A percentile compares a stretch with the other conserved stretches of the same genome.
Evolutionary conservation across 352 stramenopile genomes (phyloP).

Genomic region (Pythium utonaiense): DNA sequence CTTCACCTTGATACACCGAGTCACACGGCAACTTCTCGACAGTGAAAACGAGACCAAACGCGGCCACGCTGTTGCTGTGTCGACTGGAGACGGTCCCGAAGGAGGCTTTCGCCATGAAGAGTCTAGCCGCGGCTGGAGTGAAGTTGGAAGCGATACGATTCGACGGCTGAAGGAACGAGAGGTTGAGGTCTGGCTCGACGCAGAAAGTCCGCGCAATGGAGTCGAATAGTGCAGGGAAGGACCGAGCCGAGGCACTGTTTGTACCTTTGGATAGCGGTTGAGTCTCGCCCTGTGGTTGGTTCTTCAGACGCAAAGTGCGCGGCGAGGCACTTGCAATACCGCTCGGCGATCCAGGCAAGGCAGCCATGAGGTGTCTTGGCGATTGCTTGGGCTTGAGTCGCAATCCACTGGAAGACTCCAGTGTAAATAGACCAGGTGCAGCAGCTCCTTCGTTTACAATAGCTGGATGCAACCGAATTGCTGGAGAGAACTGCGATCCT

Average conservation of each 20-base stretch:
- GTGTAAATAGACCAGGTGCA: slow-evolving; percentile 1
- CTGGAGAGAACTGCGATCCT: slow-evolving; percentile 7
- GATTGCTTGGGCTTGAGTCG: neutral
- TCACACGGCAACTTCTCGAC: slow-evolving; percentile 10
- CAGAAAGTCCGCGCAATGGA: slow-evolving; percentile 59
- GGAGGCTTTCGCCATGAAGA: slow-evolving; percentile 43
- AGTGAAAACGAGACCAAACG: slow-evolving; percentile 3
- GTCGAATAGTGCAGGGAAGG: slow-evolving; percentile 50
- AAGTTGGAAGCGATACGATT: slow-evolving; percentile 80
- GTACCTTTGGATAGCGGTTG: neutral
- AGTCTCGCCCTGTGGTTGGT: neutral
- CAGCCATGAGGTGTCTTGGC: neutral
- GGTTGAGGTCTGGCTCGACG: slow-evolving; percentile 63
- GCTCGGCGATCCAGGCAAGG: neutral
- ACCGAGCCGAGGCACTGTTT: neutral
- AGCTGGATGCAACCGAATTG: slow-evolving; percentile 13
- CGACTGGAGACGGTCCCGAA: neutral
- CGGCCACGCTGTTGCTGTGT: neutral
- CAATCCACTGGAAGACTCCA: slow-evolving; percentile 1
- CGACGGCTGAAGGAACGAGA: slow-evolving; percentile 49
- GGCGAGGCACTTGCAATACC: slow-evolving; percentile 14
- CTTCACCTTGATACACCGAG: slow-evolving; percentile 6
- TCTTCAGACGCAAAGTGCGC: slow-evolving; percentile 27
- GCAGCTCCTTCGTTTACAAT: neutral
- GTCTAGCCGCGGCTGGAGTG: slow-evolving; percentile 32